phyloP scores from a whole-genome alignment of 78 protist genomes.

The Paratrimastix pyriformis region DNA sequence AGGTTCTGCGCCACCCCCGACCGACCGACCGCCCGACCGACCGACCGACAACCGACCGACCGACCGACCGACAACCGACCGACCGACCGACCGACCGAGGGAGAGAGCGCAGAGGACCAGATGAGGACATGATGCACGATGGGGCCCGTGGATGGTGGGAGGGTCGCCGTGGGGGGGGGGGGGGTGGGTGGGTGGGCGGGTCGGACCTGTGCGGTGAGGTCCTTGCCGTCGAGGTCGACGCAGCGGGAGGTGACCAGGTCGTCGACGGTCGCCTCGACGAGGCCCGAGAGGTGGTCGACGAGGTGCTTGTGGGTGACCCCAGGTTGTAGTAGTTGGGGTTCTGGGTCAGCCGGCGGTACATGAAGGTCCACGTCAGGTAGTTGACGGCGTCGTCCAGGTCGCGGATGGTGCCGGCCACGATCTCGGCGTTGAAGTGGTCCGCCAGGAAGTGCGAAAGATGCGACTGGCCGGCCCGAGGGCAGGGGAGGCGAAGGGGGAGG shows the following conservation, averaged over 20 bases:
- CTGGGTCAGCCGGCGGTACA: constrained; percentile 75
- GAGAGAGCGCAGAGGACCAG: not conserved
- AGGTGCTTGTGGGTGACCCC: constrained; percentile 66
- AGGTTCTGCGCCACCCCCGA: constrained; percentile 68
- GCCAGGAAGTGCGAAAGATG: constrained; percentile 73
- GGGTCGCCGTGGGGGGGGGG: too few species aligned
- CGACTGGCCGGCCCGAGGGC: too few species aligned
- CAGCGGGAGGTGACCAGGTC: constrained; percentile 54
- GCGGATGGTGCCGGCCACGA: constrained; percentile 48
- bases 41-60: not conserved
- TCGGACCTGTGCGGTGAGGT: not conserved
- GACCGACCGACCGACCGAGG: not conserved
- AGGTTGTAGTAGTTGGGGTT: constrained; percentile 87
- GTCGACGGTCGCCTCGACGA: constrained; percentile 73
- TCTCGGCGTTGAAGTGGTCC: constrained; percentile 74
- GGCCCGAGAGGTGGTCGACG: constrained; percentile 78
- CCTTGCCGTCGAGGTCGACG: constrained; percentile 51
- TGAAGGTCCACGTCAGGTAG: constrained; percentile 87
- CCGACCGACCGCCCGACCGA: not conserved
- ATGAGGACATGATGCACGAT: too few species aligned
- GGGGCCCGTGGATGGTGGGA: too few species aligned
- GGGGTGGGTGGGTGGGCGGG: too few species aligned
- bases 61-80: not conserved
- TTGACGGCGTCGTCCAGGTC: constrained; percentile 82
- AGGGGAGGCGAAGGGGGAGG: too few species aligned